phyloP scores from a whole-genome alignment of 73 alveolate genomes.

The Symbiodinium natans region DNA sequence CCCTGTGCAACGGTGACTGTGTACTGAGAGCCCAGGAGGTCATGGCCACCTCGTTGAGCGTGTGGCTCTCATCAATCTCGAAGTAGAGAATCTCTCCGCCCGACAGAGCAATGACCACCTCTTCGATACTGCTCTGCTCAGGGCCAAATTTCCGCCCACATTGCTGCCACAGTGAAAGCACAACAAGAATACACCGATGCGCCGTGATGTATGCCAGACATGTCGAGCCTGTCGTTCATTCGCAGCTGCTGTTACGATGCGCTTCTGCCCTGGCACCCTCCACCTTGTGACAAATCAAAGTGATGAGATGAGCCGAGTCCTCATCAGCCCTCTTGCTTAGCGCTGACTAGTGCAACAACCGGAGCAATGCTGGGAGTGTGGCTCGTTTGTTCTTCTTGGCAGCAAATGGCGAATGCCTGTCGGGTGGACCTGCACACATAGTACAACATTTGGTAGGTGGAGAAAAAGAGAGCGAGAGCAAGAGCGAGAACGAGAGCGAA shows the following conservation, averaged over 20 bases:
- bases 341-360: too few species aligned
- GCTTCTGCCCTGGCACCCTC: slow-evolving; percentile 94
- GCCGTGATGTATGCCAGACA: neutral
- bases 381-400: slow-evolving; percentile 89
- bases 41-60: slow-evolving; percentile 56
- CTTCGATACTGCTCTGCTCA: slow-evolving; percentile 45
- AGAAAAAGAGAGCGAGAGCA: too few species aligned
- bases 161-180: too few species aligned
- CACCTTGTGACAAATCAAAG: neutral
- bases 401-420: slow-evolving; percentile 95
- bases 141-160: too few species aligned
- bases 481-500: neutral
- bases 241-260: slow-evolving; percentile 93
- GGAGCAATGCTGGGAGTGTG: neutral
- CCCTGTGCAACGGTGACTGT: neutral
- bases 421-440: slow-evolving; percentile 94
- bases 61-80: slow-evolving; percentile 98
- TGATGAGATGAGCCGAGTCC: neutral
- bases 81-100: slow-evolving; percentile 99
- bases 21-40: too few species aligned
- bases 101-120: slow-evolving; percentile 98
- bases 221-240: slow-evolving; percentile 79
- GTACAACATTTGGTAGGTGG: neutral
- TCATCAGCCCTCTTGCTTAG: too few species aligned
- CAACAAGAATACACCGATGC: neutral